Conservation (phyloP, 805 yeast genomes). For the Candida arabinofermentans region DNA sequence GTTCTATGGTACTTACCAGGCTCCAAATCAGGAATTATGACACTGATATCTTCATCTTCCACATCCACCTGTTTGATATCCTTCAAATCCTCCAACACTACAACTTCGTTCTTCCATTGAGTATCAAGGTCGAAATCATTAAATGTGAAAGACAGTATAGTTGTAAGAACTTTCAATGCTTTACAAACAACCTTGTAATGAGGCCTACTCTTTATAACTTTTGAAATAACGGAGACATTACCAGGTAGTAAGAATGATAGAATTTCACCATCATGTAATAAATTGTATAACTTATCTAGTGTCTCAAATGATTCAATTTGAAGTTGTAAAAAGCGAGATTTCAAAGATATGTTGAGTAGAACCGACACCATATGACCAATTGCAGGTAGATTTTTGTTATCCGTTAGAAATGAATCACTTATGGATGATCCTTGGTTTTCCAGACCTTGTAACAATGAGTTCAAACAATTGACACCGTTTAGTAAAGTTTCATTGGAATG, state of each 20-base stretch:
- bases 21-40: constrained; percentile 14
- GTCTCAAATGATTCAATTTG: constrained; percentile 34
- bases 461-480: constrained; percentile 34
- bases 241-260: constrained; percentile 50
- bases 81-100: constrained; percentile 14
- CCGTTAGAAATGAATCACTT: constrained; percentile 25
- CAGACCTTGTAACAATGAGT: constrained; percentile 30
- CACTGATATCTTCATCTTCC: constrained; percentile 7
- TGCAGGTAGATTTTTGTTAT: constrained; percentile 36
- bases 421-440: constrained; percentile 25
- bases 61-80: background rate
- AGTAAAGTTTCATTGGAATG: constrained; percentile 35
- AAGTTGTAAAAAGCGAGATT: constrained; percentile 23
- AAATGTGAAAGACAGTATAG: constrained; percentile 34
- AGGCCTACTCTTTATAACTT: constrained; percentile 30
- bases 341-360: constrained; percentile 33
- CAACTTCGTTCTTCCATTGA: constrained; percentile 3
- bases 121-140: constrained; percentile 37
- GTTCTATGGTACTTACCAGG: constrained; percentile 33
- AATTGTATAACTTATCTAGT: constrained; percentile 31
- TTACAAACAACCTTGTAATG: constrained; percentile 36
- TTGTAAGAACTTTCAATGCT: constrained; percentile 28
- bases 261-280: constrained; percentile 43
- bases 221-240: constrained; percentile 41
- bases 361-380: constrained; percentile 46